A percentile compares a stretch with the other conserved stretches of the same genome.
Conservation (phyloP, 1,284 basidiomycete species). For the Boletus albobrunnescens region DNA sequence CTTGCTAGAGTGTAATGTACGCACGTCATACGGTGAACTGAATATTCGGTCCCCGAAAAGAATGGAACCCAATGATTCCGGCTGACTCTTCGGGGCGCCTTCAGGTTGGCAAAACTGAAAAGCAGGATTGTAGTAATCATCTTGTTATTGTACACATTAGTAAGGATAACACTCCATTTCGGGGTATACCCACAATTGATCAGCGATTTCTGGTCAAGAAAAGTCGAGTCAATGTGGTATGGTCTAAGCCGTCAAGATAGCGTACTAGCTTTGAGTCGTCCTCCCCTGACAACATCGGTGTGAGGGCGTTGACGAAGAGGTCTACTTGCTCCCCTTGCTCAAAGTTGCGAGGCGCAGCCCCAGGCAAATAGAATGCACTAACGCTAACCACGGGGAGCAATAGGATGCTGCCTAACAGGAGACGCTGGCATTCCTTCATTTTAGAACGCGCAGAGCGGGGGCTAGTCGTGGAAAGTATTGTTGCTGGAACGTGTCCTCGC, state of each 20-base stretch:
- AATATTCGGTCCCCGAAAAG: conserved; percentile 96
- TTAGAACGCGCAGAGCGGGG: background rate
- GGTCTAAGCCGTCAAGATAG: conserved; percentile 17
- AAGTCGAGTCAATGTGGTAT: conserved; percentile 12
- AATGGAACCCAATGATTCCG: conserved; percentile 89
- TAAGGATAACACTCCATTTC: conserved; percentile 1
- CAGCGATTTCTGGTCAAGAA: conserved; percentile 62
- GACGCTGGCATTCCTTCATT: conserved; percentile 19
- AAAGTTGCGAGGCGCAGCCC: conserved; percentile 81
- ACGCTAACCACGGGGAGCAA: conserved; percentile 22
- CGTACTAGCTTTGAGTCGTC: conserved; percentile 77
- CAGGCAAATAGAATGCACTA: conserved; percentile 65
- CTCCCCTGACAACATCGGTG: conserved; percentile 70
- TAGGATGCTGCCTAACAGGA: conserved; percentile 18
- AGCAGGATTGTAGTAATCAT: conserved; percentile 84
- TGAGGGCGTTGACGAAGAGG: conserved; percentile 82
- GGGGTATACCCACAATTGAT: conserved; percentile 61
- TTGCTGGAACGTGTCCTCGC: conserved; percentile 7
- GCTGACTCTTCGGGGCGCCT: conserved; percentile 72
- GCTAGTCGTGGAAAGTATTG: background rate
- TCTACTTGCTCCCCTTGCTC: conserved; percentile 65
- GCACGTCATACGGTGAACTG: conserved; percentile 81
- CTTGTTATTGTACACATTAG: conserved; percentile 34
- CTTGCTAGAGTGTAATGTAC: conserved; percentile 28
- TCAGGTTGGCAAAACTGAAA: conserved; percentile 87